phyloP scores from a whole-genome alignment of 768 basidiomycete genomes.

The Crucibulum laeve region DNA sequence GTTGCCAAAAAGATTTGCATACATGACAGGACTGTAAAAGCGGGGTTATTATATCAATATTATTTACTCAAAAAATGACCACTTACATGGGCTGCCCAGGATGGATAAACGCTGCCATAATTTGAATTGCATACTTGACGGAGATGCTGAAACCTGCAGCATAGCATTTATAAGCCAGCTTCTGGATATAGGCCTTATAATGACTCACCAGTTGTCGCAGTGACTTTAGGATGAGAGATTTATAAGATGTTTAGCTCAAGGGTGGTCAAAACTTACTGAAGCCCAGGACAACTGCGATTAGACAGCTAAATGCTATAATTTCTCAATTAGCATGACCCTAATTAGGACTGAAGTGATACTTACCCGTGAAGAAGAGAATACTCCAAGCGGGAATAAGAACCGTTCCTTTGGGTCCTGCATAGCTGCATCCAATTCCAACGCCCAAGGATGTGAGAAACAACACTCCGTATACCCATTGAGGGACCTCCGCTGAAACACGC shows the following conservation, averaged over 20 bases:
- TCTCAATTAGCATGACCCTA: too few relatives aligned
- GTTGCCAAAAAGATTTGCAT: slow-evolving; percentile 51
- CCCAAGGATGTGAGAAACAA: slow-evolving; percentile 42
- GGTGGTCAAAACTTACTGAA: slow-evolving; percentile 27
- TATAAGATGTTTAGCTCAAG: not conserved
- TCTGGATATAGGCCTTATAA: not conserved
- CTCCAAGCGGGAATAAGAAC: slow-evolving; percentile 54
- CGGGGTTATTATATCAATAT: not conserved
- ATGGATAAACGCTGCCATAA: slow-evolving; percentile 47
- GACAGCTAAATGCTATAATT: slow-evolving; percentile 20
- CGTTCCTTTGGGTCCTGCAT: slow-evolving; percentile 26
- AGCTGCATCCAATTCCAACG: slow-evolving; percentile 44
- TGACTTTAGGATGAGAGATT: not conserved
- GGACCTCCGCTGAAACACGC: slow-evolving; percentile 33
- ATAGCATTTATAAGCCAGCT: not conserved
- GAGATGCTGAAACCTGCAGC: slow-evolving; percentile 35
- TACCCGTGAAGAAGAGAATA: slow-evolving; percentile 44
- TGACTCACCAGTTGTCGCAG: not conserved
- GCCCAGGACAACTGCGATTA: slow-evolving; percentile 34
- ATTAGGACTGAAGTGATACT: too few relatives aligned
- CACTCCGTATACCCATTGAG: slow-evolving; percentile 45
- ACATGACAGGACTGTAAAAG: slow-evolving; percentile 42
- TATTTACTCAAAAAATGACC: not conserved
- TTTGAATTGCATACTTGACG: slow-evolving; percentile 45
- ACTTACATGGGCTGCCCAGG: slow-evolving; percentile 42